Conservation (phyloP, 2,329 filamentous ascomycete species). For the Aspergillus brasiliensis region DNA sequence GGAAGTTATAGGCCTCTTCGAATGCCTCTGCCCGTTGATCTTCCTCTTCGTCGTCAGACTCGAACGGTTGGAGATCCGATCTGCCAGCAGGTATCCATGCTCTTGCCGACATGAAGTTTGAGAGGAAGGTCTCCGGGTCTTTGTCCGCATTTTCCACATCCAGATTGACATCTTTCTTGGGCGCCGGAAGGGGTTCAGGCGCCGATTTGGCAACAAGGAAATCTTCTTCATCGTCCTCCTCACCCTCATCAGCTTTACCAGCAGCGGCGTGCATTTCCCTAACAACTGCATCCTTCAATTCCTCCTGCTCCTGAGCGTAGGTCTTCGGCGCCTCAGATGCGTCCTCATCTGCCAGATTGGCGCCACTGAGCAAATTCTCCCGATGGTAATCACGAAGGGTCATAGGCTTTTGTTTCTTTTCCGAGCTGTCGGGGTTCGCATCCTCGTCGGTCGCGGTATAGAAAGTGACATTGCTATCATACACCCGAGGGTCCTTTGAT, state of each 20-base stretch:
- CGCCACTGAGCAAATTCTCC: slow-evolving; percentile 78
- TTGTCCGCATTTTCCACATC: slow-evolving; percentile 78
- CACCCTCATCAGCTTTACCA: slow-evolving; percentile 50
- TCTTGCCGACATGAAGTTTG: slow-evolving; percentile 88
- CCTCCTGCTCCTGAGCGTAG: slow-evolving; percentile 86
- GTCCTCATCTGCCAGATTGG: slow-evolving; percentile 59
- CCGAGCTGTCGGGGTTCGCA: slow-evolving; percentile 33
- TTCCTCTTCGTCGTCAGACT: slow-evolving; percentile 85
- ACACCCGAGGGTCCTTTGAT: slow-evolving; percentile 87
- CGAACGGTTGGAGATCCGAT: slow-evolving; percentile 75
- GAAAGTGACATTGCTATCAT: slow-evolving; percentile 78
- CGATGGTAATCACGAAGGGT: slow-evolving; percentile 89
- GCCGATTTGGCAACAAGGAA: slow-evolving; percentile 75
- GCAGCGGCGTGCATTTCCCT: slow-evolving; percentile 74
- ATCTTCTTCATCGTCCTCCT: slow-evolving; percentile 65
- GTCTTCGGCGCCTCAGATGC: slow-evolving; percentile 59
- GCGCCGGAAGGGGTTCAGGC: slow-evolving; percentile 28
- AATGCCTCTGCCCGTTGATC: slow-evolving; percentile 78
- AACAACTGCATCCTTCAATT: slow-evolving; percentile 75
- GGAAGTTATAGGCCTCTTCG: slow-evolving; percentile 91
- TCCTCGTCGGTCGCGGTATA: slow-evolving; percentile 68
- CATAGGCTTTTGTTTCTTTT: slow-evolving; percentile 79
- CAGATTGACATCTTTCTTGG: slow-evolving; percentile 56
- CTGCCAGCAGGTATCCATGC: slow-evolving; percentile 78
- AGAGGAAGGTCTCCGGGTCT: slow-evolving; percentile 89